These are phyloP conservation scores for Colletotrichum sp. DNA, from an alignment of 2,329 filamentous ascomycete genomes.

Conservation along the genomic window DNA sequence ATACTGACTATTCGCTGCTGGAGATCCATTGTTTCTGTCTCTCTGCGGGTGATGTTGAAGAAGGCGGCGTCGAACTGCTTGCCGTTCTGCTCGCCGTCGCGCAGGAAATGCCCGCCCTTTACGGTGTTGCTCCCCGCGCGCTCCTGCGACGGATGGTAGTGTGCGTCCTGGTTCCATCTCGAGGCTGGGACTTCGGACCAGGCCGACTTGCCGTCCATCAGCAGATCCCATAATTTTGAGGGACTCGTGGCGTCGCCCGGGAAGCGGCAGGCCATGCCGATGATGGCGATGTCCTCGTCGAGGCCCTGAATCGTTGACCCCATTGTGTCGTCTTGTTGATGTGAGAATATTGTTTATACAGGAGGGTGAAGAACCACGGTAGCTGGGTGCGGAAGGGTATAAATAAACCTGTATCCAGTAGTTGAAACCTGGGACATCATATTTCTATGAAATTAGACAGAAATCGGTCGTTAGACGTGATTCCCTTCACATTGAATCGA, in stretches of 20 bases:
- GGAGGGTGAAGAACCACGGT: neutral
- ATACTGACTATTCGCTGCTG: constrained; percentile 21
- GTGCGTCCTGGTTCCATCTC: neutral
- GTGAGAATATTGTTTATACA: neutral
- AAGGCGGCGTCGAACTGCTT: constrained; percentile 39
- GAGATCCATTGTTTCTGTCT: constrained; percentile 36
- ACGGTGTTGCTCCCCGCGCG: neutral
- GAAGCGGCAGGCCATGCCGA: constrained; percentile 47
- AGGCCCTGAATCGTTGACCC: neutral
- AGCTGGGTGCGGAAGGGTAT: neutral
- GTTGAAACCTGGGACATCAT: neutral
- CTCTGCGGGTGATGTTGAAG: constrained; percentile 42
- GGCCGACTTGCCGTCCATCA: constrained; percentile 27
- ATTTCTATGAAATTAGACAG: neutral
- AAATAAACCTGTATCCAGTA: neutral
- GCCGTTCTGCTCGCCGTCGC: constrained; percentile 23
- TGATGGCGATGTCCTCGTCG: constrained; percentile 37
- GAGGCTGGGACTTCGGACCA: neutral
- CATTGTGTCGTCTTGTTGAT: neutral
- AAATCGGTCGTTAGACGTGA: neutral
- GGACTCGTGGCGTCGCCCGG: constrained; percentile 39
- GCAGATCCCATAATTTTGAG: constrained; percentile 40
- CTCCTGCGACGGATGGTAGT: neutral
- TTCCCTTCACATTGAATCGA: neutral
- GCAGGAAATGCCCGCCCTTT: constrained; percentile 29